phyloP scores from a whole-genome alignment of 495 filamentous ascomycete genomes.

The Friedmanniomyces endolithicus region DNA sequence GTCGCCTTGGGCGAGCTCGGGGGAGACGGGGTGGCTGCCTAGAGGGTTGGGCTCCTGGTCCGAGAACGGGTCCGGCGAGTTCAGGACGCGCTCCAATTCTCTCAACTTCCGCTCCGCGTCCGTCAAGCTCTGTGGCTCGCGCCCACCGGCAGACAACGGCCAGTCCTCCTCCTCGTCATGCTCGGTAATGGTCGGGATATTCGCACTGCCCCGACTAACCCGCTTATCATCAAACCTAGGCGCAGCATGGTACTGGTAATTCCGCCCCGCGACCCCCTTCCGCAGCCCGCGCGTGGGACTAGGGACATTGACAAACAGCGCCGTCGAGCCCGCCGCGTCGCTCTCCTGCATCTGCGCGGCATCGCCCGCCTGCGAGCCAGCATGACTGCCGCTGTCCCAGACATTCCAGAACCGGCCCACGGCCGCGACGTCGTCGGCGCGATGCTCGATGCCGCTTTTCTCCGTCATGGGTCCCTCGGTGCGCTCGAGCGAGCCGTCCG shows the following conservation, averaged over 20 bases:
- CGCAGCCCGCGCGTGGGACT: constrained; percentile 42
- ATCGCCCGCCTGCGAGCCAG: constrained; percentile 1
- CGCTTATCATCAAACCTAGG: constrained; percentile 38
- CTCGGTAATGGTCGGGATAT: constrained; percentile 58
- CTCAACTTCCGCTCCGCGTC: constrained; percentile 21
- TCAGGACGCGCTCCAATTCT: constrained; percentile 25
- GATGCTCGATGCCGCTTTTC: constrained; percentile 9
- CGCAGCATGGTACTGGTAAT: constrained; percentile 32
- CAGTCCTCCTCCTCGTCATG: constrained; percentile 55
- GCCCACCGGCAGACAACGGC: constrained; percentile 13
- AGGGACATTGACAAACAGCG: constrained; percentile 42
- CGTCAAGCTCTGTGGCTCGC: constrained; percentile 1
- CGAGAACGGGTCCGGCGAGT: constrained; percentile 12
- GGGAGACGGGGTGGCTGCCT: constrained; percentile 20
- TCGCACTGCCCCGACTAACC: constrained; percentile 34
- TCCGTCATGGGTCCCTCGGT: neutral
- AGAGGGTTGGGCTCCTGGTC: constrained; percentile 29
- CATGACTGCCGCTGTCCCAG: constrained; percentile 3
- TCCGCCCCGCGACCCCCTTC: constrained; percentile 34
- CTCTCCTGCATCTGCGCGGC: constrained; percentile 25
- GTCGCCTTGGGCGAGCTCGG: neutral
- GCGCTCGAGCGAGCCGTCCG: constrained; percentile 12
- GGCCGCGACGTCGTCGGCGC: constrained; percentile 8
- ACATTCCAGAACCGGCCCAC: constrained; percentile 17
- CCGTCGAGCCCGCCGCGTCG: constrained; percentile 36